These are phyloP conservation scores for Gloeostereum incarnatum DNA, from an alignment of 768 basidiomycete species.

Conservation along the genomic window DNA sequence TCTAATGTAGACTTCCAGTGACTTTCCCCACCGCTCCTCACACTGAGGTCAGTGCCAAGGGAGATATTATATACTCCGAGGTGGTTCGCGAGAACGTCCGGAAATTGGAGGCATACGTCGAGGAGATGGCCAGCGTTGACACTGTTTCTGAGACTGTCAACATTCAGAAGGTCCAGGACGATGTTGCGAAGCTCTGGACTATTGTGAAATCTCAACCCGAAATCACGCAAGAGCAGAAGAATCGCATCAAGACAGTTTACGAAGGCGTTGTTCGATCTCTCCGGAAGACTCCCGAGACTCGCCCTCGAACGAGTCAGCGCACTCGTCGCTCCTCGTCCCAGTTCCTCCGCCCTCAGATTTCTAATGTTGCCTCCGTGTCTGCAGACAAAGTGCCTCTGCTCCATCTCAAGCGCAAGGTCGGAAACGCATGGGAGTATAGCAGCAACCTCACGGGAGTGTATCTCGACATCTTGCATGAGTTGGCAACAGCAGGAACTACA, in stretches of 20 bases:
- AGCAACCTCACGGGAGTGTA: slow-evolving; percentile 94
- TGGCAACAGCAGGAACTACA: slow-evolving; percentile 95
- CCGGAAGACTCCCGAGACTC: slow-evolving; percentile 65
- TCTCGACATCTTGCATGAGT: slow-evolving; percentile 94
- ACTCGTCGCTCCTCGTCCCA: slow-evolving; percentile 90
- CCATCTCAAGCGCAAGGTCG: slow-evolving; percentile 95
- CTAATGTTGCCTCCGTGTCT: slow-evolving; percentile 60
- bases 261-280: slow-evolving; percentile 94
- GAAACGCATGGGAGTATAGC: slow-evolving; percentile 92
- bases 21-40: slow-evolving; percentile 98
- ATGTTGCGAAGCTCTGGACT: slow-evolving; percentile 94
- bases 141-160: slow-evolving; percentile 77
- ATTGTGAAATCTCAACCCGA: slow-evolving; percentile 96
- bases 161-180: slow-evolving; percentile 96
- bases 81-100: slow-evolving; percentile 94
- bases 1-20: slow-evolving; percentile 33
- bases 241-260: slow-evolving; percentile 88
- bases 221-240: slow-evolving; percentile 95
- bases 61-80: slow-evolving; percentile 92
- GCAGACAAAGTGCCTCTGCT: slow-evolving; percentile 91
- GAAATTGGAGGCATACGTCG: slow-evolving; percentile 95
- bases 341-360: slow-evolving; percentile 89
- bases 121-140: slow-evolving; percentile 97
- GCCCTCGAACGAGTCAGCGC: slow-evolving; percentile 43
- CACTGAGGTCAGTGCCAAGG: slow-evolving; percentile 88